Evolutionary conservation across 2,329 filamentous ascomycete species (phyloP).

Genomic region (Exophiala viscosa): DNA sequence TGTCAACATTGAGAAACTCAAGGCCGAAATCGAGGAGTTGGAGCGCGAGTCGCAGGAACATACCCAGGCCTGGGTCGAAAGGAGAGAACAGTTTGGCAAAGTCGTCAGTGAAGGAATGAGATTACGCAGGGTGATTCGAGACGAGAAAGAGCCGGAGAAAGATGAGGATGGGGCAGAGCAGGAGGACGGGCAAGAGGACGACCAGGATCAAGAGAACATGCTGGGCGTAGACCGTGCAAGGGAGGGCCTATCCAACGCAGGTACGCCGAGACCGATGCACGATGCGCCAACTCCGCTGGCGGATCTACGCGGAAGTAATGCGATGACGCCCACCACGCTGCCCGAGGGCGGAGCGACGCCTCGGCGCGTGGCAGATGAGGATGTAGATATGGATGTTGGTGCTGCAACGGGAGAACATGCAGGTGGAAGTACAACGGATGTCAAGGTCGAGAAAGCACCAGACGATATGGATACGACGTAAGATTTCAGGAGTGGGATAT

Average conservation of each 20-base stretch:
- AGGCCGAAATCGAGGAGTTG: slow-evolving; percentile 82
- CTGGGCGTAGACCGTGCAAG: slow-evolving; percentile 33
- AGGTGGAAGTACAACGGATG: slow-evolving; percentile 33
- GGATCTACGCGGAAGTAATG: slow-evolving; percentile 23
- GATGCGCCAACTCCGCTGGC: slow-evolving; percentile 41
- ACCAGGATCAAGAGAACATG: slow-evolving; percentile 54
- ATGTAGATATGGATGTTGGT: slow-evolving; percentile 59
- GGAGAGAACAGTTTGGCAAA: slow-evolving; percentile 77
- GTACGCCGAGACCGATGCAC: slow-evolving; percentile 49
- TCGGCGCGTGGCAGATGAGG: slow-evolving; percentile 52
- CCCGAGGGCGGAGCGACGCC: slow-evolving; percentile 35
- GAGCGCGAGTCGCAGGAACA: slow-evolving; percentile 80
- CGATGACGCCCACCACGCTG: slow-evolving; percentile 33
- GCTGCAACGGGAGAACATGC: slow-evolving; percentile 38
- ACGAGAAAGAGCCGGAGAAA: slow-evolving; percentile 63
- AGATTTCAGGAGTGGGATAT: neutral
- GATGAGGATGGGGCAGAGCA: slow-evolving; percentile 87
- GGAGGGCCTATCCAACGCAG: slow-evolving; percentile 43
- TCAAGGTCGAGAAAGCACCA: slow-evolving; percentile 20
- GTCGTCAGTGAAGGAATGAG: slow-evolving; percentile 91
- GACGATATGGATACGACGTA: slow-evolving; percentile 21
- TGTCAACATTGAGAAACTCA: slow-evolving; percentile 72
- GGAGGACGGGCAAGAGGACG: slow-evolving; percentile 57
- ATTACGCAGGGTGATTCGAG: slow-evolving; percentile 77
- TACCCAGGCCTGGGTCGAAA: slow-evolving; percentile 76